Evolutionary conservation across 352 stramenopile species (phyloP).

Genomic region (Phytophthora lateralis): DNA sequence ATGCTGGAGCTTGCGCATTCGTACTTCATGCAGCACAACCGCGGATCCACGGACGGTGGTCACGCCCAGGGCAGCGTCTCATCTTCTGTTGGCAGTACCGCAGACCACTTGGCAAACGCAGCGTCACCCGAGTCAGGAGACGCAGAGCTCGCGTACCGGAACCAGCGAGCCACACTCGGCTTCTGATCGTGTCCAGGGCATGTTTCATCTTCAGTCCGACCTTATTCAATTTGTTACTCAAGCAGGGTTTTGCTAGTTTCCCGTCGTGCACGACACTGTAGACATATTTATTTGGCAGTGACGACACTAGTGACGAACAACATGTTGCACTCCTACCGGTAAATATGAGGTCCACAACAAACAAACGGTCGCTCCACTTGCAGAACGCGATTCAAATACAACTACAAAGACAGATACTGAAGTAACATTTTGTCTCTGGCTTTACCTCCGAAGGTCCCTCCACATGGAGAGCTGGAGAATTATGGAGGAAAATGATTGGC

Average conservation of each 20-base stretch:
- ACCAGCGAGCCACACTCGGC: slow-evolving; percentile 65
- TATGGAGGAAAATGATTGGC: too few species aligned
- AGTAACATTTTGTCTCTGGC: too few species aligned
- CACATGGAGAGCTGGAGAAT: too few species aligned
- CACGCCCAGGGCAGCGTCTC: slow-evolving; percentile 22
- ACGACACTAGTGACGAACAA: slow-evolving; percentile 8
- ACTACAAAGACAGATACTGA: too few species aligned
- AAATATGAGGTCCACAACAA: neutral
- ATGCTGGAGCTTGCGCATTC: slow-evolving; percentile 57
- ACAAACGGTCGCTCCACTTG: too few species aligned
- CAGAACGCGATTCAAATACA: too few species aligned
- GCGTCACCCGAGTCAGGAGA: slow-evolving; percentile 32
- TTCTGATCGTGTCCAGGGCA: slow-evolving; percentile 44
- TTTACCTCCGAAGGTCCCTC: too few species aligned
- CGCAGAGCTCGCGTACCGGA: slow-evolving; percentile 45
- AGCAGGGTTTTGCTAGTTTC: slow-evolving; percentile 27
- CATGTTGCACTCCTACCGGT: neutral
- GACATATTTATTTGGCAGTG: slow-evolving; percentile 6
- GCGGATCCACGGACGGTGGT: slow-evolving; percentile 34
- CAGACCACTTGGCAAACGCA: slow-evolving; percentile 30
- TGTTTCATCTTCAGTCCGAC: slow-evolving; percentile 8
- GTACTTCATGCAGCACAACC: slow-evolving; percentile 52
- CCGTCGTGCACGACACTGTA: too few species aligned
- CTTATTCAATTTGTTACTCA: slow-evolving; percentile 27
- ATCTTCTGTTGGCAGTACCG: slow-evolving; percentile 29